These are phyloP conservation scores for Wickerhamiella bombiphila DNA, from an alignment of 805 yeast species.

Conservation along the genomic window DNA sequence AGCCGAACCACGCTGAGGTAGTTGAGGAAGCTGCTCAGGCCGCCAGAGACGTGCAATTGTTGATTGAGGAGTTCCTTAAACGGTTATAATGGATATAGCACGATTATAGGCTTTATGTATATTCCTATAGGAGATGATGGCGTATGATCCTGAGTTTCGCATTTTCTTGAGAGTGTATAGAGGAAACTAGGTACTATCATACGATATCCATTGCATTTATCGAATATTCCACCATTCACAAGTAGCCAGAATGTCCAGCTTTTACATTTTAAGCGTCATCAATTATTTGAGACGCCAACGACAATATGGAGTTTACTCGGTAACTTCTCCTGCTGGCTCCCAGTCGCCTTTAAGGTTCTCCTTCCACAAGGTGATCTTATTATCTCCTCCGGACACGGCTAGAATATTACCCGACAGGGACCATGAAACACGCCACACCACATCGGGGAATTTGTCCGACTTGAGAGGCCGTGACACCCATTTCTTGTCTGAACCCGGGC, in stretches of 20 bases:
- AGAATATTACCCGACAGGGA: constrained; percentile 87
- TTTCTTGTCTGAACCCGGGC: constrained; percentile 33
- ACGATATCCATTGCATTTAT: too few relatives aligned
- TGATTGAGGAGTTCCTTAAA: constrained; percentile 32
- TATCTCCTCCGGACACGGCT: constrained; percentile 94
- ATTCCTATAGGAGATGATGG: too few relatives aligned
- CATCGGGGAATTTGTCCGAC: constrained; percentile 82
- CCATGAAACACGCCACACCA: constrained; percentile 98
- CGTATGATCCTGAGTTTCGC: too few relatives aligned
- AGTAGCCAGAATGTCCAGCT: too few relatives aligned
- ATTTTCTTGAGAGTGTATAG: too few relatives aligned
- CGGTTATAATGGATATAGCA: not conserved
- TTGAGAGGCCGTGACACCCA: constrained; percentile 76
- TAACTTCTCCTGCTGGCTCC: constrained; percentile 96
- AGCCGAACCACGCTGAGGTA: constrained; percentile 85
- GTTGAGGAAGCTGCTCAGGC: constrained; percentile 69
- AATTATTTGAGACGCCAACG: not conserved
- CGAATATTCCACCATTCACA: too few relatives aligned
- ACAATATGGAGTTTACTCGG: constrained; percentile 35
- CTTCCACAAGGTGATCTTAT: constrained; percentile 91
- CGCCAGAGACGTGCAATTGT: constrained; percentile 58
- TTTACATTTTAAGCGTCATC: not conserved
- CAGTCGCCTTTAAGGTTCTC: constrained; percentile 85
- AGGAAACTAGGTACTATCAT: too few relatives aligned
- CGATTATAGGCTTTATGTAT: not conserved